A percentile compares a stretch with the other conserved stretches of the same genome.
phyloP scores from a whole-genome alignment of 805 yeast genomes.

The Nakazawaea populi region DNA sequence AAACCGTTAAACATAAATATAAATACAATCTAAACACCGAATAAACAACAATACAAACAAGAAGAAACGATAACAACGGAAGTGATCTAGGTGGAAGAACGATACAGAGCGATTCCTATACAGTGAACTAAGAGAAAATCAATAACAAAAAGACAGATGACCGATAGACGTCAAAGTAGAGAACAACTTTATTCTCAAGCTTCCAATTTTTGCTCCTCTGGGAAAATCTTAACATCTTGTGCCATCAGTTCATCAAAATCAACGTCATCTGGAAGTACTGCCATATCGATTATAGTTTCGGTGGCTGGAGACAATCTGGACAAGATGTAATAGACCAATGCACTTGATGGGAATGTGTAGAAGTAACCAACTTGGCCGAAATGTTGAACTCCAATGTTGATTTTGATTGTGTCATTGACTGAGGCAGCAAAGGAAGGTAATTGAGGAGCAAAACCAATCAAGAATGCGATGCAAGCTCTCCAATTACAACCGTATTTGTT shows the following conservation, averaged over 20 bases:
- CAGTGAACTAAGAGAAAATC: too few species aligned
- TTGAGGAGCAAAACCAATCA: constrained; percentile 77
- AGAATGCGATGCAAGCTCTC: constrained; percentile 38
- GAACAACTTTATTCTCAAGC: constrained; percentile 1
- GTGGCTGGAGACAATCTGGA: constrained; percentile 17
- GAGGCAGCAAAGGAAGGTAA: constrained; percentile 67
- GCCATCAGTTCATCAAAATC: constrained; percentile 8
- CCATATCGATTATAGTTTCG: constrained; percentile 1
- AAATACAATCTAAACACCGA: too few species aligned
- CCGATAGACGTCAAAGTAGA: background rate
- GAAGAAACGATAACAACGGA: too few species aligned
- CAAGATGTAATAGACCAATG: constrained; percentile 20
- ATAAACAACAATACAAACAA: too few species aligned
- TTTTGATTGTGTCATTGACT: constrained; percentile 19
- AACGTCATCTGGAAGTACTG: constrained; percentile 9
- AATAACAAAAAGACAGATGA: background rate
- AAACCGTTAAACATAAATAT: too few species aligned
- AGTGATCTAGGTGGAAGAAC: too few species aligned
- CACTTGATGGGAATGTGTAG: constrained; percentile 24
- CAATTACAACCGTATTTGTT: constrained; percentile 35
- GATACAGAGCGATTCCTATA: too few species aligned
- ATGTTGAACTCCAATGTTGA: constrained; percentile 19
- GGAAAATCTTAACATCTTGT: background rate
- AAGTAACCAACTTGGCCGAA: constrained; percentile 27
- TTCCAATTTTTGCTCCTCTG: background rate